Conservation (phyloP, 148 eudicot genomes). For the Polygonum aviculare region DNA sequence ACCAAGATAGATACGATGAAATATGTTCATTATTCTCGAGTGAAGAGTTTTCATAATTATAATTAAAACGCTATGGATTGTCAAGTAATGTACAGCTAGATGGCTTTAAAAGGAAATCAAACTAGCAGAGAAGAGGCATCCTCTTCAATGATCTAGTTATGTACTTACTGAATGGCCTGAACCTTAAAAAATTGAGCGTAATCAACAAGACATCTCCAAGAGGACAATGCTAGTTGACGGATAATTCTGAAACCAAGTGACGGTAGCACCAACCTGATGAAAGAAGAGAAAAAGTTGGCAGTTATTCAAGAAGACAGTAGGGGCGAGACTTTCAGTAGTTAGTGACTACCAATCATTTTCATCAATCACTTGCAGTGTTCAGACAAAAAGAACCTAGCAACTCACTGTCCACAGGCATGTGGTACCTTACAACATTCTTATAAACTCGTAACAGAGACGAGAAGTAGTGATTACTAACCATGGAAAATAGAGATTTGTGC, state of each 20-base stretch:
- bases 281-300: slow-evolving; percentile 17
- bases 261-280: slow-evolving; percentile 59
- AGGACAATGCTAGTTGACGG: slow-evolving; percentile 39
- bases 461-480: slow-evolving; percentile 32
- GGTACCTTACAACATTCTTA: background rate
- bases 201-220: slow-evolving; percentile 38
- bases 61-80: background rate
- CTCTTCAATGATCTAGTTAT: background rate
- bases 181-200: slow-evolving; percentile 28
- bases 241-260: slow-evolving; percentile 32
- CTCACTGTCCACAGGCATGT: background rate
- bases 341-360: background rate
- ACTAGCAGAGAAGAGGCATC: background rate
- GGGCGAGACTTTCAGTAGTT: background rate
- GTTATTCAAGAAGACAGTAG: background rate
- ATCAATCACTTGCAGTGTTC: background rate
- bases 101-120: background rate
- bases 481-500: slow-evolving; percentile 29
- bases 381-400: background rate
- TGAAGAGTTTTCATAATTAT: background rate
- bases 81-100: background rate
- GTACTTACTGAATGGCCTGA: slow-evolving; percentile 36
- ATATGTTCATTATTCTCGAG: no score
- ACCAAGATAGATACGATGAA: no score
- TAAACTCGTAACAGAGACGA: background rate